Evolutionary conservation across 2,329 filamentous ascomycete species (phyloP), one percentile per base, ranked within the genome.

Genomic region (Colletotrichum spaethianum): DNA sequence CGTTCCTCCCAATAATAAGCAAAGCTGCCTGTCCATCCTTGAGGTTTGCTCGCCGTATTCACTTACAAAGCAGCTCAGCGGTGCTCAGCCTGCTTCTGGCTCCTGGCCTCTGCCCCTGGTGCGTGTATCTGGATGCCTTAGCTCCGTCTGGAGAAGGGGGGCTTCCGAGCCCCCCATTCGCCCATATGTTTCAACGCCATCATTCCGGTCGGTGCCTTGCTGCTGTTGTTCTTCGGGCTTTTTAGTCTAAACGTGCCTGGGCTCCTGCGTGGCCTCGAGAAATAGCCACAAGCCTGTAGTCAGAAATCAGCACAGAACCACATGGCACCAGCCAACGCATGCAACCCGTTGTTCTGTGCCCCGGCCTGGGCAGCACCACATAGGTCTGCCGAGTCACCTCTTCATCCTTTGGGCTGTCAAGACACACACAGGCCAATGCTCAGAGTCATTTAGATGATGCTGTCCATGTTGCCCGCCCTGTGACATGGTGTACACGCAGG

Each of bases 301-400:
- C 48, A 46, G 59, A 59, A 60, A 59, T 42, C 63, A 62, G 44
- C 68, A 28, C 55, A 38, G 53, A 59, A 67, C 63, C 73, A 74
- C 73, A 71, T 74, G 70, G 73, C 70, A 73, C 73, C 70, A 70
- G 64, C 63, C 70, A 71, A 48, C 33, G 52, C 73, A 63, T 57
- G 53, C 26, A 57, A 38, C 56, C 26, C 23, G 36, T 31, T 44
- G 12, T 40, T 18, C 12, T 46, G 42, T 11, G n/a, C 40, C 20
- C 31, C 18, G 14, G 61, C 50, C 52, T 9, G 68, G 64, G 57
- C 68, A 68, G 68, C 50, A n/a, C 59, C 57, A 42, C 63, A 56
- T 42, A 31, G 7, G 33, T n/a, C 33, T 63, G 60, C 33, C 36
- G n/a, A 40, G 31, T 52, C 28, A 12, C 26, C 18, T 44, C 23